Evolutionary conservation across 1,139 yeast species (phyloP), one percentile per base, ranked within the genome.

Genomic region (Taiozyma sp.): DNA sequence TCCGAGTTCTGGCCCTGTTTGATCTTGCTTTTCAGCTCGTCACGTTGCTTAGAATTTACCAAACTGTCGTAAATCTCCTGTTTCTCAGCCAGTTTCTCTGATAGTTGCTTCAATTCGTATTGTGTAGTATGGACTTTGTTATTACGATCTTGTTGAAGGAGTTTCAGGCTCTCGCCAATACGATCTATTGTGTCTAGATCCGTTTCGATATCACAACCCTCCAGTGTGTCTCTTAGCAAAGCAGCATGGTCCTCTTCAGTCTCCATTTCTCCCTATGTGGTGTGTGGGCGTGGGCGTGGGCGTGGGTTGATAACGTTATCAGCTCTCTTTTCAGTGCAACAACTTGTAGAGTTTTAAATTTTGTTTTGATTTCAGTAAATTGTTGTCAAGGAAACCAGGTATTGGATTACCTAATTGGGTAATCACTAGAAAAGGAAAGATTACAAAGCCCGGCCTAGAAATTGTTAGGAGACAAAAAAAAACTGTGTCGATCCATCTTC

Each of bases 201-300:
- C 4, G 82, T 80, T 53, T 77, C 76, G 6, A 78, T 72, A 48
- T 78, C 80, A 52, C 80, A 78, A 22, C 76, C 74, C 28, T 79
- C 80, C 13, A 73, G 67, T 2, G 79, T 72, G 29, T 72, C 69
- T 48, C 72, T 69, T 23, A 74, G 63, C 34, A 74, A 65, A 39
- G 69, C 72, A 43, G 73, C 74, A 2, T 75, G 74, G 32, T 70
- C 67, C 16, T 38, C 41, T 38, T 38, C 41, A 4, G 24, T 19
- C 19, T 38, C 41, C 41, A 38, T 38, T 14, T 36, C 19, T 36
- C 41, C 24, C 16, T 19, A 36, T 36, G 39, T 36, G 9, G 14
- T 36, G 12, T 19, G 24, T 32, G 7, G 1, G 2, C 4, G 8
- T 32, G 16, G 8, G 14, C 16, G 12, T 19, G 24, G 14, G 7